phyloP scores from a whole-genome alignment of 2,329 filamentous ascomycete species.

The Chrysosporium keratinophilum region DNA sequence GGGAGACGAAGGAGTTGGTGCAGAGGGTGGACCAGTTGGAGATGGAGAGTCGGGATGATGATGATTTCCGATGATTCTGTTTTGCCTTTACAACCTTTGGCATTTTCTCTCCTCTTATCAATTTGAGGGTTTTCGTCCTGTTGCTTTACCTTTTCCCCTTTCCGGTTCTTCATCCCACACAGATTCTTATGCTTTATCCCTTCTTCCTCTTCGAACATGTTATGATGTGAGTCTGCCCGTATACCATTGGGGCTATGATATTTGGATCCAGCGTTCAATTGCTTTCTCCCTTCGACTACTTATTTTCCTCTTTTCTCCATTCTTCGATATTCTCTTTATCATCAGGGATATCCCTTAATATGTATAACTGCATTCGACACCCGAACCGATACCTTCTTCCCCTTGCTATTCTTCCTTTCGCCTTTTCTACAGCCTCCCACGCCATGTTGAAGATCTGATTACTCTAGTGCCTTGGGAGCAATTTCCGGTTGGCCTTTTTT shows the following conservation, averaged over 20 bases:
- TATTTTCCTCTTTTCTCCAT: neutral
- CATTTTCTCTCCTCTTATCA: neutral
- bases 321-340: too few species aligned
- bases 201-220: neutral
- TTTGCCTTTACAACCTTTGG: neutral
- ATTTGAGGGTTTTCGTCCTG: too few species aligned
- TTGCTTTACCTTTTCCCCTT: neutral
- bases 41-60: constrained; percentile 28
- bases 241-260: neutral
- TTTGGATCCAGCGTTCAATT: constrained; percentile 2
- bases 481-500: neutral
- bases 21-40: constrained; percentile 37
- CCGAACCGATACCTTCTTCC: too few species aligned
- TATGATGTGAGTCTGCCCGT: constrained; percentile 1
- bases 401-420: too few species aligned
- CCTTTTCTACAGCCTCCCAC: neutral
- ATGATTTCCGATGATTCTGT: constrained; percentile 29
- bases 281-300: neutral
- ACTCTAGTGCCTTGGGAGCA: too few species aligned
- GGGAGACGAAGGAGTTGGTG: constrained; percentile 67
- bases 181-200: neutral
- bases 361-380: too few species aligned
- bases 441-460: too few species aligned
- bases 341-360: too few species aligned
- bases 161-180: neutral